Base-by-base conservation (phyloP, 2,329 filamentous ascomycete species). In the Fusarium transvaalense region DNA sequence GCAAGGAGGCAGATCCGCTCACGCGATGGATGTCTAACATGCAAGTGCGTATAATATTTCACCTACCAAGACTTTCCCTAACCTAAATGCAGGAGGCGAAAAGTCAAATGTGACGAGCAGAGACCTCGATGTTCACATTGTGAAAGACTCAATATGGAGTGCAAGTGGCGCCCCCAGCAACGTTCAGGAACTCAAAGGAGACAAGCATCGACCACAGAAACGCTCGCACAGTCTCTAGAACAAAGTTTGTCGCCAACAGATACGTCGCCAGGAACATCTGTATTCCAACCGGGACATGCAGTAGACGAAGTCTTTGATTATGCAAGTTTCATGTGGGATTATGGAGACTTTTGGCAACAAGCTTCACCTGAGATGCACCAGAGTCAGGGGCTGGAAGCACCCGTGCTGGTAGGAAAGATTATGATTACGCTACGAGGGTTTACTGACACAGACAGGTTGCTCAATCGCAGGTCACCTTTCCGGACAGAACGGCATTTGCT, bases 101-200 rank as follows among this genome's bases (percentile, higher is more conserved):
- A 85, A 70, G 84, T 85, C 47, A 79, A 83, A 58, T 86, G 83
- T 62, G 83, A 86, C 59, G 84, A 86, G 74, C 79, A 81, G 58
- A 77, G 82, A 23, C 84, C 84, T 13, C 75, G 81, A 42, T 86
- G 84, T 66, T 82, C 79, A 39, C 84, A 85, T 69, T 86, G 84
- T 73, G 82, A 84, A 69, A 79, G 84, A 34, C 75, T 86, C 14
- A 85, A 85, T 63, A 76, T 86, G 47, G 81, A 85, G 57, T 86
- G 84, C 75, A 82, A 80, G 62, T 86, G 84, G 84, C 79, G 79
- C 38, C 74, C 78, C 32, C 71, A 79, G 63, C 72, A 76, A 48
- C 65, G 74, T 35, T 66, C 71, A 56, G 61, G 72, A 39, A 55
- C 56, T 47, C 67, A 70, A 37, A 64, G 66, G 31, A 71, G 67